phyloP scores from a whole-genome alignment of 73 alveolate genomes.

The Chromera velia region DNA sequence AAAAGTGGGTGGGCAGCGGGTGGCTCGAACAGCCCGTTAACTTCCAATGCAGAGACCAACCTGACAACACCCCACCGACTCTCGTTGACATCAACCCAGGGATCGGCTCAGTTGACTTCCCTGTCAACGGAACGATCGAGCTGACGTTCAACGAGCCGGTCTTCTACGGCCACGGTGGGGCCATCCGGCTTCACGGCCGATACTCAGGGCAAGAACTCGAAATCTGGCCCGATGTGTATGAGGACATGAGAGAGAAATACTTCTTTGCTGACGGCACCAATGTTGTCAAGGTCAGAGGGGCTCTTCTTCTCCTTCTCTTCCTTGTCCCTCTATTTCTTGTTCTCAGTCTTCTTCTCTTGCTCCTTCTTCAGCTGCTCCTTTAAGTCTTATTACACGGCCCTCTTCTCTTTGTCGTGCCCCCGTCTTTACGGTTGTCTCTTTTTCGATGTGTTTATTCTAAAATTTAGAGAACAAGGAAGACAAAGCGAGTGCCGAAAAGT shows the following conservation, averaged over 20 bases:
- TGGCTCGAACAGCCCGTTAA: background rate
- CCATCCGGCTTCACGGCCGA: background rate
- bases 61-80: background rate
- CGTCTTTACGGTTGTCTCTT: no score
- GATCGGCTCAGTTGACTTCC: background rate
- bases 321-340: no score
- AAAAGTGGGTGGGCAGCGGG: background rate
- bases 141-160: background rate
- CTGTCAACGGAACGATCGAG: background rate
- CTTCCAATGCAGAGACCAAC: background rate
- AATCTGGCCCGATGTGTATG: background rate
- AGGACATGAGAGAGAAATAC: background rate
- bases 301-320: no score
- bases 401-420: no score
- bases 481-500: no score
- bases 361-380: no score
- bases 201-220: background rate
- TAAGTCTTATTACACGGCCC: no score
- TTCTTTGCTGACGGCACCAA: background rate
- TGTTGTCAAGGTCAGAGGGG: background rate
- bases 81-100: background rate
- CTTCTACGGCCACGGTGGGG: background rate
- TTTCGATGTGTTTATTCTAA: no score
- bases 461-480: no score
- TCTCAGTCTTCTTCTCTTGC: no score